phyloP scores from a whole-genome alignment of 805 yeast genomes.

The Pichia cephalocereana region DNA sequence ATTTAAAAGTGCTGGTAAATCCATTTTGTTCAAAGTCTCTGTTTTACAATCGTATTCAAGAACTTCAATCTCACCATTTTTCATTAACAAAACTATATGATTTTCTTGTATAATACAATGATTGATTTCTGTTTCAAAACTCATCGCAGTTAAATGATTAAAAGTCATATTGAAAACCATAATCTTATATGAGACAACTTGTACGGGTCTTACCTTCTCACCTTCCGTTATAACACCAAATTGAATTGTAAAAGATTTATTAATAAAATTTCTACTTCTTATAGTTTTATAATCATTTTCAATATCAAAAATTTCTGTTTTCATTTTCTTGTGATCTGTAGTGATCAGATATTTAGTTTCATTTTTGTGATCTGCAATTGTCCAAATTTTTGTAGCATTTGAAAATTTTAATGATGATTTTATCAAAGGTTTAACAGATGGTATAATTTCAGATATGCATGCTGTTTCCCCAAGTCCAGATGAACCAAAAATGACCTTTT shows the following conservation, averaged over 20 bases:
- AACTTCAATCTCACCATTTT: constrained; percentile 63
- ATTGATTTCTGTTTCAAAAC: constrained; percentile 52
- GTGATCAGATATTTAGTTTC: constrained; percentile 55
- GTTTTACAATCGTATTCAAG: constrained; percentile 29
- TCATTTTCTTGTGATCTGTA: constrained; percentile 54
- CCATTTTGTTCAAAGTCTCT: constrained; percentile 20
- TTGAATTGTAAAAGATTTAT: constrained; percentile 54
- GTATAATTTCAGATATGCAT: constrained; percentile 52
- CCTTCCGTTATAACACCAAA: constrained; percentile 38
- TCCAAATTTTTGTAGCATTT: constrained; percentile 71
- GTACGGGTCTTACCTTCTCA: constrained; percentile 52
- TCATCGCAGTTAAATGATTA: constrained; percentile 40
- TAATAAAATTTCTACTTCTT: constrained; percentile 52
- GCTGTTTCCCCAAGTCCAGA: constrained; percentile 55
- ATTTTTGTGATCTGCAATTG: constrained; percentile 32
- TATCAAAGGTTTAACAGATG: constrained; percentile 59
- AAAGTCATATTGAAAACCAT: constrained; percentile 55
- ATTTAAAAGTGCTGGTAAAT: constrained; percentile 27
- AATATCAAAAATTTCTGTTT: constrained; percentile 61
- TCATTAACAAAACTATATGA: constrained; percentile 50
- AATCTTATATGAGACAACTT: constrained; percentile 60
- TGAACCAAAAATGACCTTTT: constrained; percentile 58
- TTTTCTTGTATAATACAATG: constrained; percentile 57
- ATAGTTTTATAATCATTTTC: constrained; percentile 53
- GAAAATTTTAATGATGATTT: constrained; percentile 63